A percentile compares a stretch with the other conserved stretches of the same genome.
Evolutionary conservation across 2,329 filamentous ascomycete genomes (phyloP).

Genomic region (Aspergillus uvarum): DNA sequence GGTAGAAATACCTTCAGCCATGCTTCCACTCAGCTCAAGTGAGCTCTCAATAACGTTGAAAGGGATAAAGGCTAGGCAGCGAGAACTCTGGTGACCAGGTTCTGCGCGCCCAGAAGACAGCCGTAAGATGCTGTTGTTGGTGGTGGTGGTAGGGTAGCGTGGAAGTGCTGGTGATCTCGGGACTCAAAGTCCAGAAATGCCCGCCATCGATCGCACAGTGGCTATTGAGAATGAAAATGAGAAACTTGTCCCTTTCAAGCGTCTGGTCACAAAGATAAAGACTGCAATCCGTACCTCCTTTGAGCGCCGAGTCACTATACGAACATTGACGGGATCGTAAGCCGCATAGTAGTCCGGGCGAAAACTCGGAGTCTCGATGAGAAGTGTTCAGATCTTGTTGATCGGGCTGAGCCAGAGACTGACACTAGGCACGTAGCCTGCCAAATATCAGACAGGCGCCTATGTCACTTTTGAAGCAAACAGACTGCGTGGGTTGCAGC

Average conservation of each 20-base stretch:
- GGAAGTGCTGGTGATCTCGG: not conserved
- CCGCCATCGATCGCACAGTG: not conserved
- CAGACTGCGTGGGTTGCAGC: not conserved
- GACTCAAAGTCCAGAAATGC: not conserved
- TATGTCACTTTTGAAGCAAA: not conserved
- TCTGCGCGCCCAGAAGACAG: not conserved
- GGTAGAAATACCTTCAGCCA: slow-evolving; percentile 43
- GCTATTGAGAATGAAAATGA: not conserved
- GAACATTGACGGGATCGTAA: not conserved
- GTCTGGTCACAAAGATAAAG: not conserved
- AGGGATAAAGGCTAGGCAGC: not conserved
- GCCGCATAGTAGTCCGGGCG: not conserved
- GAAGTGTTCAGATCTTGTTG: not conserved
- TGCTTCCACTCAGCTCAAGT: slow-evolving; percentile 25
- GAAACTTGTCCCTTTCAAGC: not conserved
- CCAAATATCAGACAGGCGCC: not conserved
- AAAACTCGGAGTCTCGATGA: not conserved
- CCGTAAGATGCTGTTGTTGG: not conserved
- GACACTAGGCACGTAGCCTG: not conserved
- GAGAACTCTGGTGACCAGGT: not conserved
- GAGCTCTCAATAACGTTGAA: not conserved
- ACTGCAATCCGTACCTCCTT: not conserved
- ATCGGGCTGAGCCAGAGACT: not conserved
- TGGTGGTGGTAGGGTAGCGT: not conserved
- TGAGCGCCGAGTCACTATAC: not conserved